Conservation (phyloP, 2,329 filamentous ascomycete genomes). For the Helminthosporium solani region DNA sequence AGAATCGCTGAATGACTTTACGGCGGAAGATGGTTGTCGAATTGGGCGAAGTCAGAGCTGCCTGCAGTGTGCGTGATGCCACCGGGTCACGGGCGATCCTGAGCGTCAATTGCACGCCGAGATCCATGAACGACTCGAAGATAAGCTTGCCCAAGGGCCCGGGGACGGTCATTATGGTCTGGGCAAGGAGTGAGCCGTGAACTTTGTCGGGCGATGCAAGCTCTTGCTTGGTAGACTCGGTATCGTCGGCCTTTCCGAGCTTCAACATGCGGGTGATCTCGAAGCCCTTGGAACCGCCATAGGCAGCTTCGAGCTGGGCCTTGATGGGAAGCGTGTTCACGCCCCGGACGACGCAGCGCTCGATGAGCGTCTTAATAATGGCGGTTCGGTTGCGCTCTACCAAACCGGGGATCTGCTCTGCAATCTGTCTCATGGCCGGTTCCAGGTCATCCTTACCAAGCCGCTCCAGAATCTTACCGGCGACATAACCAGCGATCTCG, state of each 20-base stretch:
- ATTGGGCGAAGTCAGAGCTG: constrained; percentile 57
- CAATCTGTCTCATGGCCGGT: constrained; percentile 68
- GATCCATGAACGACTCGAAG: constrained; percentile 58
- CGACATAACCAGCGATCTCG: constrained; percentile 85
- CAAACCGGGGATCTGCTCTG: constrained; percentile 70
- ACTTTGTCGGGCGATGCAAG: constrained; percentile 56
- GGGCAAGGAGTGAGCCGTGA: constrained; percentile 80
- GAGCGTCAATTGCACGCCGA: constrained; percentile 55
- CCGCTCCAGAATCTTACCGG: constrained; percentile 77
- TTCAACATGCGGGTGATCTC: constrained; percentile 62
- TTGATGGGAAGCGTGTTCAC: constrained; percentile 59
- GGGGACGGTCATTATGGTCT: constrained; percentile 73
- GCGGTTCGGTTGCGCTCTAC: constrained; percentile 74
- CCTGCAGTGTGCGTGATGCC: constrained; percentile 64
- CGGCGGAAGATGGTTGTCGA: constrained; percentile 60
- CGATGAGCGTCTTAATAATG: constrained; percentile 78
- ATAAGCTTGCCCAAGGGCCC: constrained; percentile 69
- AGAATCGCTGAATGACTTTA: constrained; percentile 64
- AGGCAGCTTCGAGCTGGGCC: constrained; percentile 58
- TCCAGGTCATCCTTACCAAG: constrained; percentile 83
- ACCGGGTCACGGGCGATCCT: constrained; percentile 64
- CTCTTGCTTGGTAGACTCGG: constrained; percentile 30
- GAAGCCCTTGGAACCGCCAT: constrained; percentile 51
- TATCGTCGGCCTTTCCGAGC: constrained; percentile 52
- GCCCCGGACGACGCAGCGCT: constrained; percentile 72